phyloP scores from a whole-genome alignment of 192 early-diverging fungal species.

The Rhizoclosmatium globosum region DNA sequence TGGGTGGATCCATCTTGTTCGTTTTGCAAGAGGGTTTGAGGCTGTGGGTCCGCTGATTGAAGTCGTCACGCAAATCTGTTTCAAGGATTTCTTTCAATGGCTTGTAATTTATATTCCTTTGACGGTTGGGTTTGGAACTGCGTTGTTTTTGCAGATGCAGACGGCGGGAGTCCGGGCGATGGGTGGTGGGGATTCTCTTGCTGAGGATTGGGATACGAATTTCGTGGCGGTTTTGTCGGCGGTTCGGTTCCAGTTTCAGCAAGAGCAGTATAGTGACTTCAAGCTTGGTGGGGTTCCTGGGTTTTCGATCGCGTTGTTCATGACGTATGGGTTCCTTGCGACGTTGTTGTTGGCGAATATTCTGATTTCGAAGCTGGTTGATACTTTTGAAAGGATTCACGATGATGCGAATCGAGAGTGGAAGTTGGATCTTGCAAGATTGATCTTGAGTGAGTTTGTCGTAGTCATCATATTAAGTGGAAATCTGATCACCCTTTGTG shows the following conservation, averaged over 20 bases:
- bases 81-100: constrained; percentile 30
- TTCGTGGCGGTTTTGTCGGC: not conserved
- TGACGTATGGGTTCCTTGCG: constrained; percentile 13
- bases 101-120: constrained; percentile 10
- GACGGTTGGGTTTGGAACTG: constrained; percentile 29
- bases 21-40: constrained; percentile 30
- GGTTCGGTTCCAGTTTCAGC: constrained; percentile 27
- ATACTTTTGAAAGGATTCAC: constrained; percentile 15
- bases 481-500: no score
- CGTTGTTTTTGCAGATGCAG: constrained; percentile 41
- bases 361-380: constrained; percentile 29
- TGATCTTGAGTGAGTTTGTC: constrained; percentile 24
- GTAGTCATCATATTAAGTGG: no score
- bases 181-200: no score
- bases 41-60: constrained; percentile 30
- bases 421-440: constrained; percentile 13
- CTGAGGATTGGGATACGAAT: constrained; percentile 20
- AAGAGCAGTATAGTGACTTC: constrained; percentile 18
- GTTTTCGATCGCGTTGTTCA: not conserved
- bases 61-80: constrained; percentile 27
- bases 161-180: not conserved
- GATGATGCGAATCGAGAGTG: constrained; percentile 18
- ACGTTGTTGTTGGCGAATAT: constrained; percentile 29
- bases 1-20: constrained; percentile 33
- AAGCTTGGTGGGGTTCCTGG: not conserved